A percentile compares a stretch with the other conserved stretches of the same genome.
These are phyloP conservation scores for Bruguiera parviflora DNA, from an alignment of 345 rosid genomes.

Conservation along the genomic window DNA sequence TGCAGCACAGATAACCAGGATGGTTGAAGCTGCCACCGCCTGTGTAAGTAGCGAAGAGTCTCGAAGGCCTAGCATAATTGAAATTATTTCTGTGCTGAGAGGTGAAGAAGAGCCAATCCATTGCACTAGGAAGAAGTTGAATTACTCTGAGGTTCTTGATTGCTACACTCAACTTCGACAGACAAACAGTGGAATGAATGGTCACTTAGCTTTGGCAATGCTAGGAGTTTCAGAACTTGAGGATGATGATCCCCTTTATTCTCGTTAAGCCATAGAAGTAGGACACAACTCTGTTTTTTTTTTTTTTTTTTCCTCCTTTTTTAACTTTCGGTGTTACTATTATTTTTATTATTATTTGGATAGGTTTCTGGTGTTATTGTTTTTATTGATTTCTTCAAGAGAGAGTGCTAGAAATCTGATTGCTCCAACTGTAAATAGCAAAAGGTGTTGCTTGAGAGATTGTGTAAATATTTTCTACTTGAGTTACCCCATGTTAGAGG, in stretches of 20 bases:
- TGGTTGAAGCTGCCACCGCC: constrained; percentile 74
- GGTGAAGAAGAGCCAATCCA: constrained; percentile 48
- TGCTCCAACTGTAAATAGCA: constrained; percentile 34
- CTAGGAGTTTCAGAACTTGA: constrained; percentile 73
- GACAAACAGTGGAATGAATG: constrained; percentile 69
- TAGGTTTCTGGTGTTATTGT: no score
- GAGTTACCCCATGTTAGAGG: constrained; percentile 1
- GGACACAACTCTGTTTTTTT: background rate
- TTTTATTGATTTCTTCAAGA: constrained; percentile 20
- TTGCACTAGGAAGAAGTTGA: constrained; percentile 41
- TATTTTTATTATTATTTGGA: no score
- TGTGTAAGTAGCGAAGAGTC: constrained; percentile 70
- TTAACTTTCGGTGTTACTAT: background rate
- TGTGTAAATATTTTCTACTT: constrained; percentile 33
- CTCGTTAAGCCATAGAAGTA: constrained; percentile 38
- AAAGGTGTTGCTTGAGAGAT: constrained; percentile 16
- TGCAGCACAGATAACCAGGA: constrained; percentile 42
- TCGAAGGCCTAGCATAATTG: constrained; percentile 57
- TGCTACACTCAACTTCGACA: constrained; percentile 55
- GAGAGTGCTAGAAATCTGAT: constrained; percentile 17
- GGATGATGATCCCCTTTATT: constrained; percentile 52
- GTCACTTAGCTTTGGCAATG: constrained; percentile 88
- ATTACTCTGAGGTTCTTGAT: constrained; percentile 57
- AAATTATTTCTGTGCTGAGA: constrained; percentile 51
- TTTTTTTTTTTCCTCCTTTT: background rate